Evolutionary conservation across 2,329 filamentous ascomycete species (phyloP).

Genomic region (Mycosphaerella arachidis): DNA sequence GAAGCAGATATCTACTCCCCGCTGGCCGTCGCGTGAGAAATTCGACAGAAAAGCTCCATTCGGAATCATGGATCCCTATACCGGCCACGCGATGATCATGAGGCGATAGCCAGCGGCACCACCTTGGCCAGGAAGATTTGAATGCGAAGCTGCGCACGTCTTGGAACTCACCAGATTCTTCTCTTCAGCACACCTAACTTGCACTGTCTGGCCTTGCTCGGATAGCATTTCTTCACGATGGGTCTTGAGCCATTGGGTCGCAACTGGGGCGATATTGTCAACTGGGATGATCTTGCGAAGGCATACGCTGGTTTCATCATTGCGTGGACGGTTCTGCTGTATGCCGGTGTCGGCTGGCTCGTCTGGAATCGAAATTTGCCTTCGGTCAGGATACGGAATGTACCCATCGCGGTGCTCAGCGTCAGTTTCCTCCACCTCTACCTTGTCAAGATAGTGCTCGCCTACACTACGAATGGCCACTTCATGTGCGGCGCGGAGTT

Average conservation of each 20-base stretch:
- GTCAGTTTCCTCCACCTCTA: constrained; percentile 37
- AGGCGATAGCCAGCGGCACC: neutral
- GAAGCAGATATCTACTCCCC: constrained; percentile 1
- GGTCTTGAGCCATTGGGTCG: constrained; percentile 22
- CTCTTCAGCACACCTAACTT: neutral
- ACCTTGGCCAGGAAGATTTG: neutral
- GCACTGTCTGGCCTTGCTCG: neutral
- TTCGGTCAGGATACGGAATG: constrained; percentile 24
- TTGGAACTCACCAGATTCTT: neutral
- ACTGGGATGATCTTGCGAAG: constrained; percentile 24
- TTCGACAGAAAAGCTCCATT: neutral
- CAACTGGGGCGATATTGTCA: constrained; percentile 24
- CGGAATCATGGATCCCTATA: neutral
- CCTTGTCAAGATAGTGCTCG: constrained; percentile 40
- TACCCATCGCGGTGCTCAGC: constrained; percentile 22
- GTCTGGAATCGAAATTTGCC: constrained; percentile 20
- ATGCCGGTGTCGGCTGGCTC: constrained; percentile 20
- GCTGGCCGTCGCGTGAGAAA: neutral
- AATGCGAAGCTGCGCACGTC: neutral
- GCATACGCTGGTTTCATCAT: constrained; percentile 23
- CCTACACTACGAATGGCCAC: constrained; percentile 36
- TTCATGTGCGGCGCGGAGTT: constrained; percentile 54
- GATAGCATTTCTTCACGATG: constrained; percentile 34
- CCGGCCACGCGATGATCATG: constrained; percentile 1
- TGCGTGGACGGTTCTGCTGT: constrained; percentile 21